Conservation (phyloP, 257 asterid species). For the Buddleja alternifolia region DNA sequence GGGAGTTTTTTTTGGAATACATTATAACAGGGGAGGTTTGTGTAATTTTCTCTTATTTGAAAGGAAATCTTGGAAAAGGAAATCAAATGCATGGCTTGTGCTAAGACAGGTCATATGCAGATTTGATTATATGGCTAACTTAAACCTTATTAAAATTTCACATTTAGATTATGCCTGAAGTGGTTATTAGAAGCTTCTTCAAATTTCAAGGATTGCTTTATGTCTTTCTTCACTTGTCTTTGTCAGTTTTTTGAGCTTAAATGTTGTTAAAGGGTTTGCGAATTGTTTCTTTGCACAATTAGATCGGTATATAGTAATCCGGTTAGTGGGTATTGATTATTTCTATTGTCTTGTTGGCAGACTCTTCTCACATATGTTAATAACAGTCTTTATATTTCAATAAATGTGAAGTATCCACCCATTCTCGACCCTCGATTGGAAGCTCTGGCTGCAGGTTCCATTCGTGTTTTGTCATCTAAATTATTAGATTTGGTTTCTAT, state of each 20-base stretch:
- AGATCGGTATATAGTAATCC: slow-evolving; percentile 9
- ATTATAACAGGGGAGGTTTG: too few relatives aligned
- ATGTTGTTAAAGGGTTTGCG: background rate
- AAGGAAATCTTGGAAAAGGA: background rate
- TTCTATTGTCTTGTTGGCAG: slow-evolving; percentile 51
- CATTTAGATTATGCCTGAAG: background rate
- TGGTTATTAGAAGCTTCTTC: background rate
- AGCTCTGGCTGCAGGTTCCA: slow-evolving; percentile 62
- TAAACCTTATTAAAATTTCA: background rate
- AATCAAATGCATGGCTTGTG: background rate
- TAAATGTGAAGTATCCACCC: slow-evolving; percentile 60
- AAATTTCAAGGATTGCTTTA: background rate
- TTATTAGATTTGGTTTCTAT: background rate
- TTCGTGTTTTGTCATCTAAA: background rate
- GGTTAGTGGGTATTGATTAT: slow-evolving; percentile 20
- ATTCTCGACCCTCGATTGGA: slow-evolving; percentile 63
- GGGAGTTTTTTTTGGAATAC: too few relatives aligned
- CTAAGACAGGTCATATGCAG: background rate
- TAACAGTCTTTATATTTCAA: slow-evolving; percentile 49
- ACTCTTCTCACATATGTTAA: slow-evolving; percentile 59
- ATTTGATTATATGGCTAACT: background rate
- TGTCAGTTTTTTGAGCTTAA: background rate
- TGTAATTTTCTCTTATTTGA: too few relatives aligned
- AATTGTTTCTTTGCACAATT: slow-evolving; percentile 5
- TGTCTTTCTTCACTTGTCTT: background rate